phyloP scores from a whole-genome alignment of 1,139 yeast genomes.

The Candida pseudoviswanathii region DNA sequence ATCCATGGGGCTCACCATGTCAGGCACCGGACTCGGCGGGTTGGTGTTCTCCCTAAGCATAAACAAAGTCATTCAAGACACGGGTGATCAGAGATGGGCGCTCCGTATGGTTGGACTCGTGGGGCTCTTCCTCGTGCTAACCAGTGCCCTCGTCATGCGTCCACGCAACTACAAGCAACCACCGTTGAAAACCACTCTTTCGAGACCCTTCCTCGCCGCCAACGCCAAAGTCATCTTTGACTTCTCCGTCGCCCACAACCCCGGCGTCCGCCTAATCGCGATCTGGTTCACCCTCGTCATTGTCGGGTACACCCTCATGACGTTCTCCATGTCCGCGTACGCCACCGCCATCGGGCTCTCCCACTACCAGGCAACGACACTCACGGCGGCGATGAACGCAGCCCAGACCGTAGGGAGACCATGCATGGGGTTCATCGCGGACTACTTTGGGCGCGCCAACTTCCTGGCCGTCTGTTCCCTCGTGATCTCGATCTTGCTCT shows the following conservation, averaged over 20 bases:
- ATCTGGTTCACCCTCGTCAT: constrained; percentile 60
- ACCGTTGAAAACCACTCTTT: constrained; percentile 25
- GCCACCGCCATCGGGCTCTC: constrained; percentile 62
- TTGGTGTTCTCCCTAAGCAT: constrained; percentile 53
- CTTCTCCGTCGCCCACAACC: constrained; percentile 29
- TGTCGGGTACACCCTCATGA: constrained; percentile 59
- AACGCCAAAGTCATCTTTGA: constrained; percentile 30
- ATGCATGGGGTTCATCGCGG: constrained; percentile 57
- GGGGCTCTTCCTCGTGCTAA: constrained; percentile 41
- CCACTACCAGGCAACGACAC: constrained; percentile 54
- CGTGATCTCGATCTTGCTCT: constrained; percentile 35
- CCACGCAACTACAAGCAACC: constrained; percentile 43
- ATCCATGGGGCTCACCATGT: constrained; percentile 59
- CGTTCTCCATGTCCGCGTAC: constrained; percentile 64
- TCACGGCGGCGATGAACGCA: constrained; percentile 64
- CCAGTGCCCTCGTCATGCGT: constrained; percentile 40
- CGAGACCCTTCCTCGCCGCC: constrained; percentile 20
- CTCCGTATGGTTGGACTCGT: constrained; percentile 60
- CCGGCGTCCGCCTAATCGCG: constrained; percentile 46
- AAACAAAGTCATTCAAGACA: constrained; percentile 46
- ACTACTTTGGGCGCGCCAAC: constrained; percentile 59
- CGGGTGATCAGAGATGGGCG: constrained; percentile 69
- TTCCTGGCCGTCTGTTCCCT: constrained; percentile 38
- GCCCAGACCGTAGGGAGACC: constrained; percentile 73
- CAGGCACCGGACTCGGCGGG: constrained; percentile 73